Percentiles rank a stretch among this genome's conserved stretches.
These are phyloP conservation scores for Helminthosporium solani DNA, from an alignment of 2,329 filamentous ascomycete species.

Conservation along the genomic window DNA sequence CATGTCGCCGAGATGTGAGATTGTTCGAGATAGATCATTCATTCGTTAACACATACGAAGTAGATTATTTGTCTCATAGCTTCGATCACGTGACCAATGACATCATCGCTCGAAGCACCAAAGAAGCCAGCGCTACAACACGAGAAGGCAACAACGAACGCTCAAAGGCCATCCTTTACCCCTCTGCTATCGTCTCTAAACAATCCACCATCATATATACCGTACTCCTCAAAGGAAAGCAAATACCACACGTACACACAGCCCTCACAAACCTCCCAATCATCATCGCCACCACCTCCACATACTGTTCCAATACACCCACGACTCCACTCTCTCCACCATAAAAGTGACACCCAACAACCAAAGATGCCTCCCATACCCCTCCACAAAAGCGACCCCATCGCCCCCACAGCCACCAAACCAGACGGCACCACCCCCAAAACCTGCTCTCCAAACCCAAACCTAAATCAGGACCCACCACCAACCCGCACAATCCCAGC, in stretches of 20 bases:
- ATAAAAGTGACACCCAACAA: slow-evolving; percentile 2
- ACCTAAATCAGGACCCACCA: slow-evolving; percentile 24
- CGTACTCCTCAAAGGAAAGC: background rate
- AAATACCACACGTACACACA: too few relatives aligned
- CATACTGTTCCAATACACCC: background rate
- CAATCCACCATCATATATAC: background rate
- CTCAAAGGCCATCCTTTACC: background rate
- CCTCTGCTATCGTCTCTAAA: background rate
- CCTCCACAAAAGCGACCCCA: slow-evolving; percentile 50
- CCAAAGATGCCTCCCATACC: slow-evolving; percentile 49
- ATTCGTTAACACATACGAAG: too few relatives aligned
- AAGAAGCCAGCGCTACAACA: slow-evolving; percentile 20
- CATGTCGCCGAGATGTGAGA: too few relatives aligned
- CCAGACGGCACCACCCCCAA: slow-evolving; percentile 39
- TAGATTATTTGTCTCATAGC: too few relatives aligned
- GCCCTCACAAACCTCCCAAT: background rate
- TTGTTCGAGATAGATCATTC: too few relatives aligned
- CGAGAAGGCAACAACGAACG: slow-evolving; percentile 24
- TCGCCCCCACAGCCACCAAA: slow-evolving; percentile 42
- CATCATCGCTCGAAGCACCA: slow-evolving; percentile 24
- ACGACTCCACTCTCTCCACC: background rate
- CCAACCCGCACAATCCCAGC: slow-evolving; percentile 39
- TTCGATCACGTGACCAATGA: slow-evolving; percentile 28
- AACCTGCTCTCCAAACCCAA: slow-evolving; percentile 23
- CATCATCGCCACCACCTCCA: background rate